These are phyloP conservation scores for Agaricus subrufescens DNA, from an alignment of 768 basidiomycete species.

Conservation along the genomic window DNA sequence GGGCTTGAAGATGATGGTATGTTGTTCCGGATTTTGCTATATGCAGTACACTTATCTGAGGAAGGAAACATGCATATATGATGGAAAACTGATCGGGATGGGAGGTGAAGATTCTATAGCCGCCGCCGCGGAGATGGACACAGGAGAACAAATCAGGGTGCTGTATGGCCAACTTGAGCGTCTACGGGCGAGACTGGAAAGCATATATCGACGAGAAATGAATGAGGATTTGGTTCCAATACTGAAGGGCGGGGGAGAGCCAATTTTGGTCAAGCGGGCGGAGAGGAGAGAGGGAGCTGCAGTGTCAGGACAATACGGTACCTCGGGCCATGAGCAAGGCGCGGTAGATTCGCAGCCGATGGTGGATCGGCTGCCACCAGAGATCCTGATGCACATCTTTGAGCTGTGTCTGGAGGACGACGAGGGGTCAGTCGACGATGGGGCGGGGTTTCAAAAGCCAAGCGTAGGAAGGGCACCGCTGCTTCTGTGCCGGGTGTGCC, in stretches of 20 bases:
- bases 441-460: neutral
- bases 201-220: neutral
- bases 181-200: neutral
- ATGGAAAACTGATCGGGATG: neutral
- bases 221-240: neutral
- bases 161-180: neutral
- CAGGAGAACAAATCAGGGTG: neutral
- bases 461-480: neutral
- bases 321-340: neutral
- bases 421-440: neutral
- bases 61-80: slow-evolving; percentile 1
- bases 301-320: neutral
- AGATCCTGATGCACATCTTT: slow-evolving; percentile 7
- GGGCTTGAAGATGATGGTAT: neutral
- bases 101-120: slow-evolving; percentile 2
- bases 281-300: neutral
- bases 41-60: neutral
- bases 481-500: slow-evolving; percentile 2
- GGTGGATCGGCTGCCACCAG: neutral
- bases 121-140: neutral
- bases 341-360: neutral
- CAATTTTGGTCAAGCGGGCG: neutral
- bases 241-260: neutral
- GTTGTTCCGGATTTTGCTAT: neutral
- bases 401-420: slow-evolving; percentile 1